A percentile compares a stretch with the other conserved stretches of the same genome.
These are phyloP conservation scores for Polytrichum formosum DNA, from an alignment of 225 moss, liverwort and hornwort species.

Conservation along the genomic window DNA sequence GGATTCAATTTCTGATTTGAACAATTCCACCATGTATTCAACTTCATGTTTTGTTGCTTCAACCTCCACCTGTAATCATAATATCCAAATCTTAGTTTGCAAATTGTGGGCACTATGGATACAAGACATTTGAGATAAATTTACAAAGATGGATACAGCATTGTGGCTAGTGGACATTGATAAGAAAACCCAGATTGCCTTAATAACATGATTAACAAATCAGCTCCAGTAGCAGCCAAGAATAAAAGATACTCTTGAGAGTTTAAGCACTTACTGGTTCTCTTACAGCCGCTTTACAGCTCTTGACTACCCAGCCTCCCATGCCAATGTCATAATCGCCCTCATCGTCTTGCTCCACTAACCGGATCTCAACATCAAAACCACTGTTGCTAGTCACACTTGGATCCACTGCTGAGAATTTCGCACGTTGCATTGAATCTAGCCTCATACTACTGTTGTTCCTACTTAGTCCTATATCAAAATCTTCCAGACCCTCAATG, in stretches of 20 bases:
- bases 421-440: slow-evolving; percentile 17
- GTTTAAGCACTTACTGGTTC: slow-evolving; percentile 66
- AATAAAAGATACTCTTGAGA: too few species aligned
- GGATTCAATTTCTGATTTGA: slow-evolving; percentile 84
- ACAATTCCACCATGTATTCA: slow-evolving; percentile 77
- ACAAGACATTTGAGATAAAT: too few species aligned
- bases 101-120: too few species aligned
- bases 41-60: slow-evolving; percentile 88
- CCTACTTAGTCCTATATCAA: slow-evolving; percentile 15
- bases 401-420: slow-evolving; percentile 34
- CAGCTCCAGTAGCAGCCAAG: too few species aligned
- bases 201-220: too few species aligned
- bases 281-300: slow-evolving; percentile 79
- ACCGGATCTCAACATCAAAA: slow-evolving; percentile 83
- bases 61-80: slow-evolving; percentile 67
- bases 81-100: too few species aligned
- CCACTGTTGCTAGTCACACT: slow-evolving; percentile 84
- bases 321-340: slow-evolving; percentile 54
- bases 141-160: too few species aligned
- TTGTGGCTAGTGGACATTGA: too few species aligned
- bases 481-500: slow-evolving; percentile 23
- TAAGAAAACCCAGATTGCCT: too few species aligned
- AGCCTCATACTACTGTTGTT: slow-evolving; percentile 16
- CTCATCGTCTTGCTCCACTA: slow-evolving; percentile 70
- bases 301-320: slow-evolving; percentile 86